Conservation (phyloP, 192 early-diverging fungal genomes). For the Coemansia sp. region DNA sequence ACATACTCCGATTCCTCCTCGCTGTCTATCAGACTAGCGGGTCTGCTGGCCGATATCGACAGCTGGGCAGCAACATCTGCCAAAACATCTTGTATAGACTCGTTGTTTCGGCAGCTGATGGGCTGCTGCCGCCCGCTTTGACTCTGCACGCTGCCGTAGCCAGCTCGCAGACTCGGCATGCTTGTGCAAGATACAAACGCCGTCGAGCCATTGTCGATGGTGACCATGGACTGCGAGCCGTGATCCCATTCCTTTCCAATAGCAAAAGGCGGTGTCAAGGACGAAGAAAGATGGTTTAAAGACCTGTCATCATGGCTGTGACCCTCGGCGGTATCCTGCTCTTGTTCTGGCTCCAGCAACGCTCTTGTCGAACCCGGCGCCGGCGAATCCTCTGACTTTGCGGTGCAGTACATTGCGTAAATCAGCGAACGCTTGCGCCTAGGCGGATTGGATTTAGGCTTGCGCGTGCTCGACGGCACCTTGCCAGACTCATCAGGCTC, state of each 20-base stretch:
- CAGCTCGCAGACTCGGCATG: slow-evolving; percentile 10
- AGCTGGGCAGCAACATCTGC: slow-evolving; percentile 2
- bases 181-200: slow-evolving; percentile 37
- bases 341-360: not conserved
- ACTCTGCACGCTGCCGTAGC: not conserved
- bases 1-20: slow-evolving; percentile 10
- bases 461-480: not conserved
- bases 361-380: not conserved
- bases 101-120: not conserved
- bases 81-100: not conserved
- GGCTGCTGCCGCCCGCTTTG: not conserved
- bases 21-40: slow-evolving; percentile 6
- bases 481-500: not conserved
- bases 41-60: not conserved
- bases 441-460: slow-evolving; percentile 10
- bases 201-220: slow-evolving; percentile 15
- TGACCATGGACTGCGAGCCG: slow-evolving; percentile 3
- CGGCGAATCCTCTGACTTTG: slow-evolving; percentile 15
- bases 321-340: not conserved
- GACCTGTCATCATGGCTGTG: not conserved
- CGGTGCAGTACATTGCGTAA: slow-evolving; percentile 48
- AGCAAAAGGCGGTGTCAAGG: not conserved
- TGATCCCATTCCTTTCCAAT: not conserved
- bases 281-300: not conserved
- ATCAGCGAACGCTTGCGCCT: slow-evolving; percentile 50